phyloP scores from a whole-genome alignment of 768 basidiomycete genomes.

The Calvatia gigantea region DNA sequence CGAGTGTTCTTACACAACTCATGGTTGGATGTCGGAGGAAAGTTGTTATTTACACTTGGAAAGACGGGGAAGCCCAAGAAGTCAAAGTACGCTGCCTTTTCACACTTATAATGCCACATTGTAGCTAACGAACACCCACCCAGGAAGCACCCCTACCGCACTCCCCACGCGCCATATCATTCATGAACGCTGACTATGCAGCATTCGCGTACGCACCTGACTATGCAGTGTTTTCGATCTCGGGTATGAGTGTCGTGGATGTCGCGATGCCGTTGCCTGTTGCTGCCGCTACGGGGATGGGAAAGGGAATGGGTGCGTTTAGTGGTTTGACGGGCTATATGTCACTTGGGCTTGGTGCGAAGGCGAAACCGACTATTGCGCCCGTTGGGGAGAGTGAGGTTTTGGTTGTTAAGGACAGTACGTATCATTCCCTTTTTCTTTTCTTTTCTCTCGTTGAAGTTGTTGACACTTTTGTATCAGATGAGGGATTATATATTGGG shows the following conservation, averaged over 20 bases:
- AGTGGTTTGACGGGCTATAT: conserved; percentile 81
- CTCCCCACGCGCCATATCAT: conserved; percentile 82
- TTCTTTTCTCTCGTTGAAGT: neutral
- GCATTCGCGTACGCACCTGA: conserved; percentile 84
- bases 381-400: conserved; percentile 58
- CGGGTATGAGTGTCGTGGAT: conserved; percentile 53
- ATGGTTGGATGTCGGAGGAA: conserved; percentile 84
- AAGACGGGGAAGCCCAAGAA: conserved; percentile 76
- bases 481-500: conserved; percentile 65
- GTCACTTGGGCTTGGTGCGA: conserved; percentile 75
- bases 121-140: neutral
- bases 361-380: conserved; percentile 62
- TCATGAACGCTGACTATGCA: conserved; percentile 56
- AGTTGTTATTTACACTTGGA: conserved; percentile 83
- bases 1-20: conserved; percentile 70
- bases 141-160: conserved; percentile 86
- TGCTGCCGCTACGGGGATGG: conserved; percentile 34
- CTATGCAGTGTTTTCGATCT: conserved; percentile 69
- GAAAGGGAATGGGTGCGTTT: conserved; percentile 68
- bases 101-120: neutral
- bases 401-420: conserved; percentile 78
- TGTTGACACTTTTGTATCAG: conserved; percentile 31
- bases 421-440: conserved; percentile 22
- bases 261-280: conserved; percentile 47
- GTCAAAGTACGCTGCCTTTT: conserved; percentile 46